Conservation (phyloP, 2,329 filamentous ascomycete genomes). For the Endoconidiophora polonica region DNA sequence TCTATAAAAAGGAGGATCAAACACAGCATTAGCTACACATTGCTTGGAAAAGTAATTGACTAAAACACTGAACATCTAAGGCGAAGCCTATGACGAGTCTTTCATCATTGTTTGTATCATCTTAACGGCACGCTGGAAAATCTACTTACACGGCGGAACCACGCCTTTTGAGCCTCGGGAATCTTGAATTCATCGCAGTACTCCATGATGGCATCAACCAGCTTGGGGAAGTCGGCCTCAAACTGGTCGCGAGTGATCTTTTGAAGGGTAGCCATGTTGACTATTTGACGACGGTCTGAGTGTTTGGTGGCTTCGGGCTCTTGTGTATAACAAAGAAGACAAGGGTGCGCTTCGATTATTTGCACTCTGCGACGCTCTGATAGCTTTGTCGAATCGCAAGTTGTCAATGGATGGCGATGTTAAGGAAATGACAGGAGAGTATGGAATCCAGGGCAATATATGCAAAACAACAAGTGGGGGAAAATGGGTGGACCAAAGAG, state of each 20-base stretch:
- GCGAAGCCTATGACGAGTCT: not conserved
- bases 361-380: too few relatives aligned
- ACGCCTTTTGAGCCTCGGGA: conserved; percentile 62
- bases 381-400: not conserved
- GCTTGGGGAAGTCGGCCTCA: conserved; percentile 73
- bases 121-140: too few relatives aligned
- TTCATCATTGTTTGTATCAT: not conserved
- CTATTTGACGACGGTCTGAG: not conserved
- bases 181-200: conserved; percentile 71
- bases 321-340: not conserved
- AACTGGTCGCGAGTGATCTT: conserved; percentile 71
- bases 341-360: not conserved
- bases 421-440: not conserved
- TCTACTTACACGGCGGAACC: conserved; percentile 60
- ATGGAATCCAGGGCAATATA: not conserved
- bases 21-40: conserved; percentile 12
- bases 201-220: conserved; percentile 65
- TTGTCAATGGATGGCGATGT: not conserved
- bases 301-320: too few relatives aligned
- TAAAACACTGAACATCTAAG: too few relatives aligned
- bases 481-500: not conserved
- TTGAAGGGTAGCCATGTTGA: conserved; percentile 37
- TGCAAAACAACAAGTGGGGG: not conserved
- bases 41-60: too few relatives aligned
- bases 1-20: conserved; percentile 31